Base-by-base conservation (phyloP, 179 eudicot species). In the Corrigiola litoralis region DNA sequence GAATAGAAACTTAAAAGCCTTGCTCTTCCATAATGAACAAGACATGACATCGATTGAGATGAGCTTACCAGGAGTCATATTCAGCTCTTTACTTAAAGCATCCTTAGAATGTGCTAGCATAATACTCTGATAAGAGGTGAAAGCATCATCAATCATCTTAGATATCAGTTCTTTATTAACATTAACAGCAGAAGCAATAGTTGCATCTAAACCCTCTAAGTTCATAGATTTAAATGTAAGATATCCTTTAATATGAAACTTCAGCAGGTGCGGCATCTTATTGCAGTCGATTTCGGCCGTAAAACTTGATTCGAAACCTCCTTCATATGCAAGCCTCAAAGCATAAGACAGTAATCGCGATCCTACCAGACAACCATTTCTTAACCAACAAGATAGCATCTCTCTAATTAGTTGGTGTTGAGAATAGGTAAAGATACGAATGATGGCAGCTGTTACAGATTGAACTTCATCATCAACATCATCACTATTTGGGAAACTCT, bases 331-430 rank as follows among this genome's bases (percentile, higher is more conserved):
- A 65, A 79, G 77, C 70, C 80, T 68, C 54, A 62, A 29, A 55
- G 72, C 77, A 61, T 79, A 79, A 31, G 77, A 79, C 50, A 79
- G 58, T 34, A 80, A 46, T 32, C 73, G 78, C 25, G 69, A 55
- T 47, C 71, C 59, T 52, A 70, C 79, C 1, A 46, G 54, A 61
- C 59, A 66, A 18, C 68, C 67, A 32, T 66, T 57, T 11, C 67
- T 69, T 46, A 71, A 72, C 81, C 81, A 80, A 56, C 47, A 72
- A 18, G 44, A 23, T 7, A 80, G 44, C 81, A 80, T 69, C 34
- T 76, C 71, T 31, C 2, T 36, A 5, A 80, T 66, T 32, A n/a
- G 28, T 18, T 50, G 76, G 55, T 67, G 54, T 61, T 70, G 66
- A 41, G 76, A 70, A 58, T 72, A 17, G n/a, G 77, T 58, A 40